phyloP scores from a whole-genome alignment of 345 rosid genomes.

The Syzygium oleosum region DNA sequence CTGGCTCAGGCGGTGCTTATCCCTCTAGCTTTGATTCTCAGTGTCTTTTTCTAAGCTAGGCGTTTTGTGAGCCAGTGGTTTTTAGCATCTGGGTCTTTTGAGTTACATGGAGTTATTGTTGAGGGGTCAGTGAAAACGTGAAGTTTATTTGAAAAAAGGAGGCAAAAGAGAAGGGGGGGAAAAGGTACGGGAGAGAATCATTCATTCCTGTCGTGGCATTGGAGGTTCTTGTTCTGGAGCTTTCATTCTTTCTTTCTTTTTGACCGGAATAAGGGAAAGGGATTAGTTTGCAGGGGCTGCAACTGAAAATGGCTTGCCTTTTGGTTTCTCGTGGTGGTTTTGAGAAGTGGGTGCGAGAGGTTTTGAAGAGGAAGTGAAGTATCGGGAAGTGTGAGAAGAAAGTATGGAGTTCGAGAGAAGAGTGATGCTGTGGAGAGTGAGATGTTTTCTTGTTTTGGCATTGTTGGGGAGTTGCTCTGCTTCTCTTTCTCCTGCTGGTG shows the following conservation, averaged over 20 bases:
- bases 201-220: background rate
- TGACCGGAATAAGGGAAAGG: background rate
- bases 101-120: conserved; percentile 3
- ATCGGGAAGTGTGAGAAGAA: conserved; percentile 13
- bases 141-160: background rate
- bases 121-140: background rate
- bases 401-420: conserved; percentile 17
- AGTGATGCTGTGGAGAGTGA: conserved; percentile 34
- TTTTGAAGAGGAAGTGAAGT: background rate
- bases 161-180: background rate
- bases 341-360: conserved; percentile 5
- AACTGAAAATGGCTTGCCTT: background rate
- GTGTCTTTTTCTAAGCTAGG: conserved; percentile 16
- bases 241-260: background rate
- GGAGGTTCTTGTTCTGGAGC: conserved; percentile 3
- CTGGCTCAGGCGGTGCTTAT: conserved; percentile 5
- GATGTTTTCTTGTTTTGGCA: conserved; percentile 53
- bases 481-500: conserved; percentile 90
- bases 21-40: conserved; percentile 5
- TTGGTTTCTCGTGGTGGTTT: conserved; percentile 8
- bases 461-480: conserved; percentile 57
- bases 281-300: background rate
- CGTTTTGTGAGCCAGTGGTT: conserved; percentile 10
- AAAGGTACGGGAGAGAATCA: background rate
- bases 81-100: conserved; percentile 25